Evolutionary conservation across 1,284 basidiomycete genomes (phyloP).

Genomic region (Blastosporella zonata): DNA sequence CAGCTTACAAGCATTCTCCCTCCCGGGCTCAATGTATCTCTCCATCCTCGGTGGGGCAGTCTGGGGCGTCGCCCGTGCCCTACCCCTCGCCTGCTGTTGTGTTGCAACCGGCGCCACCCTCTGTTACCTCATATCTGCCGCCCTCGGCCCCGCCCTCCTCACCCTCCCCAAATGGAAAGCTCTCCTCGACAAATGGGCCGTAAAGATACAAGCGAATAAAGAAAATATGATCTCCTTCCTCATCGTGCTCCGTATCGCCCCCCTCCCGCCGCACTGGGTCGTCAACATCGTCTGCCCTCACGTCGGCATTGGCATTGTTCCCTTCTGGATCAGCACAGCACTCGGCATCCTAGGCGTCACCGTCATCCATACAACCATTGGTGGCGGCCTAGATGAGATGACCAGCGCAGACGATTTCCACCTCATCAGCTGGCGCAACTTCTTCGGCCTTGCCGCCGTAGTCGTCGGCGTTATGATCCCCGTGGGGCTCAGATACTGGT

Average conservation of each 20-base stretch:
- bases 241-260: constrained; percentile 90
- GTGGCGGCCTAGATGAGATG: constrained; percentile 93
- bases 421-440: constrained; percentile 86
- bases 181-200: constrained; percentile 78
- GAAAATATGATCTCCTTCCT: constrained; percentile 87
- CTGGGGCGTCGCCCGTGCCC: constrained; percentile 88
- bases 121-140: constrained; percentile 90
- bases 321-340: constrained; percentile 91
- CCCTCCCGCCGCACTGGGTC: constrained; percentile 96
- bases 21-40: constrained; percentile 98
- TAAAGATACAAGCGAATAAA: constrained; percentile 67
- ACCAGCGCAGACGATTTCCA: constrained; percentile 90
- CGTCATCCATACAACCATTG: constrained; percentile 95
- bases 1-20: constrained; percentile 93
- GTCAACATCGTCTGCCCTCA: constrained; percentile 94
- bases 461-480: constrained; percentile 90
- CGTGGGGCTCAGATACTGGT: constrained; percentile 80
- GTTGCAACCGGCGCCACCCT: constrained; percentile 90
- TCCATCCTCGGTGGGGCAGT: constrained; percentile 95
- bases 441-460: constrained; percentile 78
- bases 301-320: constrained; percentile 79
- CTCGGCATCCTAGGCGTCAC: constrained; percentile 90
- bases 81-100: constrained; percentile 89
- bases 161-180: constrained; percentile 82
- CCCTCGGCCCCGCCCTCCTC: constrained; percentile 87